Evolutionary conservation across 176 grass and related monocot species (phyloP).

Genomic region (Themeda triandra): DNA sequence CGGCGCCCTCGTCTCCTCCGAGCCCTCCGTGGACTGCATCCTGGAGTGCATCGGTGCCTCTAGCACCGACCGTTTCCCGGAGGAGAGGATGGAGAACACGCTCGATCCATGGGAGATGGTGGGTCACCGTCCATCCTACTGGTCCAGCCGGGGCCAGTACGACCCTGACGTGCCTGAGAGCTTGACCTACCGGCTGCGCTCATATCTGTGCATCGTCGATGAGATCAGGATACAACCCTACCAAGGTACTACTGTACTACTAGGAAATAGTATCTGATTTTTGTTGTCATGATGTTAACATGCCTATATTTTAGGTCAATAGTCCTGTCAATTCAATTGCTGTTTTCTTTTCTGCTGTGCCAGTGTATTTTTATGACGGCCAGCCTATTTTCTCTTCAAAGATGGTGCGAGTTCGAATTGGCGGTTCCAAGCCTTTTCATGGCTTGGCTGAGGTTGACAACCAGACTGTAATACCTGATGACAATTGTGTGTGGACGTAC

Average conservation of each 20-base stretch:
- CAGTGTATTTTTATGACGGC: conserved; percentile 55
- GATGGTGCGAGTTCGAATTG: conserved; percentile 58
- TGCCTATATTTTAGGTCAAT: not conserved
- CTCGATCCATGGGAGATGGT: no score
- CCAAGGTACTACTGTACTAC: conserved; percentile 35
- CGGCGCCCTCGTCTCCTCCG: no score
- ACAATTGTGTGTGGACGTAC: conserved; percentile 77
- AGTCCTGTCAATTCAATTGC: not conserved
- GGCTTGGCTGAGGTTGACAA: conserved; percentile 24
- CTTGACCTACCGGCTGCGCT: no score
- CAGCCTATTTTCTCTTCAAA: conserved; percentile 63
- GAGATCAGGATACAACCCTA: no score
- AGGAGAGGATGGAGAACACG: no score
- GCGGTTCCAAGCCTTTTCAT: conserved; percentile 37
- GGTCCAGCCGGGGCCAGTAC: no score
- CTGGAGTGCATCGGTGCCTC: no score
- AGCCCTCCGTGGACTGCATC: no score
- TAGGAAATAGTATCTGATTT: not conserved
- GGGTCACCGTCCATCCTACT: no score
- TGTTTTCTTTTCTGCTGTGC: conserved; percentile 2
- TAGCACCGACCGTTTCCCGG: no score
- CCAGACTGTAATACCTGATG: conserved; percentile 21
- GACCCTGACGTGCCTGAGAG: no score
- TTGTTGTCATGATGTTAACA: not conserved
- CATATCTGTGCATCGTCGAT: no score